phyloP scores from a whole-genome alignment of 768 basidiomycete species.

The Lenzites betulinus region DNA sequence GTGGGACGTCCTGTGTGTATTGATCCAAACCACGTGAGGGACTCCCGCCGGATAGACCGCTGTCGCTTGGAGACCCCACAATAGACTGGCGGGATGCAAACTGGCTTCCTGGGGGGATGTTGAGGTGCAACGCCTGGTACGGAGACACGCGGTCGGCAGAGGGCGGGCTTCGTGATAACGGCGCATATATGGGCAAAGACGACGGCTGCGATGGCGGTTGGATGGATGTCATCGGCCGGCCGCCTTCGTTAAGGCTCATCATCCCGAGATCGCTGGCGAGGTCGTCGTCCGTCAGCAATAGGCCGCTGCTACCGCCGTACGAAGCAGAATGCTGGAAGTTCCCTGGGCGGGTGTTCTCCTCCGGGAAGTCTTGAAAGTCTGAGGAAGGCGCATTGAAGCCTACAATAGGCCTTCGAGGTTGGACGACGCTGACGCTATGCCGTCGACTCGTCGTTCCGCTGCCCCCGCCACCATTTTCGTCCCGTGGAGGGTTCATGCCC shows the following conservation, averaged over 20 bases:
- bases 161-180: conserved; percentile 63
- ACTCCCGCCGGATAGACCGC: conserved; percentile 54
- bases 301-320: conserved; percentile 52
- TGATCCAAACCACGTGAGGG: conserved; percentile 48
- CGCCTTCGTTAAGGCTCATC: conserved; percentile 50
- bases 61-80: conserved; percentile 64
- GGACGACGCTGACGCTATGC: conserved; percentile 83
- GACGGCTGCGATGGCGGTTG: conserved; percentile 68
- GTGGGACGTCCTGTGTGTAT: conserved; percentile 39
- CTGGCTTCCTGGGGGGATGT: conserved; percentile 49
- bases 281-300: conserved; percentile 79
- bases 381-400: conserved; percentile 66
- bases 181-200: conserved; percentile 76
- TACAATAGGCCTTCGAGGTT: conserved; percentile 65
- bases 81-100: conserved; percentile 50
- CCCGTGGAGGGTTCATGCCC: conserved; percentile 62
- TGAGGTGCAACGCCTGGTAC: conserved; percentile 64
- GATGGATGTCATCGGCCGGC: conserved; percentile 36
- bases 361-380: conserved; percentile 45
- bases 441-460: conserved; percentile 83
- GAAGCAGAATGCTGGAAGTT: conserved; percentile 36
- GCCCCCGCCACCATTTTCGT: conserved; percentile 62
- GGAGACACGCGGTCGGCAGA: conserved; percentile 50
- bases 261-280: conserved; percentile 70
- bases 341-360: conserved; percentile 38